phyloP scores from a whole-genome alignment of 108 stramenopile species.

The Nitzschia putrida region DNA sequence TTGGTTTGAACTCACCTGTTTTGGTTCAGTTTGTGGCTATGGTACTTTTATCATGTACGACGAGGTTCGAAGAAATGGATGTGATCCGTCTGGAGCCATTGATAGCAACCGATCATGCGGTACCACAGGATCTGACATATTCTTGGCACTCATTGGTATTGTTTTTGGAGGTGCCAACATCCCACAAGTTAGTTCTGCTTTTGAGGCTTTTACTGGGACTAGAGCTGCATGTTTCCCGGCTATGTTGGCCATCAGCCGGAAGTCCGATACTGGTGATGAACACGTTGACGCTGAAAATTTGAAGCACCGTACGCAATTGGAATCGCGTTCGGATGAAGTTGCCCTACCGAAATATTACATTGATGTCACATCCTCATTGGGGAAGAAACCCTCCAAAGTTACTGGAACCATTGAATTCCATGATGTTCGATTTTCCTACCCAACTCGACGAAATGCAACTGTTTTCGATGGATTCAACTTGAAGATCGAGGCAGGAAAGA shows the following conservation, averaged over 20 bases:
- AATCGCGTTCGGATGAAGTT: too few relatives aligned
- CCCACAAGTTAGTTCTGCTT: conserved; percentile 38
- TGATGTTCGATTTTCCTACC: conserved; percentile 59
- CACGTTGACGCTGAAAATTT: conserved; percentile 8
- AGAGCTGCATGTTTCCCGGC: conserved; percentile 49
- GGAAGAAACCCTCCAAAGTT: conserved; percentile 41
- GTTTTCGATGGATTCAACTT: conserved; percentile 62
- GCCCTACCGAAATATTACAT: conserved; percentile 11
- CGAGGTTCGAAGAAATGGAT: conserved; percentile 34
- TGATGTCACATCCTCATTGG: conserved; percentile 58
- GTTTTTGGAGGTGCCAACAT: conserved; percentile 33
- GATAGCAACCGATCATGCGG: conserved; percentile 31
- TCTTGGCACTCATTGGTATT: conserved; percentile 52
- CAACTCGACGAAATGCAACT: conserved; percentile 42
- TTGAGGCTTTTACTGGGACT: conserved; percentile 37
- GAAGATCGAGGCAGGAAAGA: conserved; percentile 49
- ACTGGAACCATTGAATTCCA: conserved; percentile 50
- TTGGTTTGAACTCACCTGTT: background rate
- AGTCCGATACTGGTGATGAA: conserved; percentile 6
- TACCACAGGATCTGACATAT: conserved; percentile 38
- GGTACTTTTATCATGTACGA: conserved; percentile 39
- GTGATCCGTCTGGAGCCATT: conserved; percentile 51
- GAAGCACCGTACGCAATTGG: too few relatives aligned
- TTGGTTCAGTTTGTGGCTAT: conserved; percentile 8
- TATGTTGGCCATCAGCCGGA: conserved; percentile 38